Conservation (phyloP, 805 yeast genomes). For the Maudiozyma turicensis region DNA sequence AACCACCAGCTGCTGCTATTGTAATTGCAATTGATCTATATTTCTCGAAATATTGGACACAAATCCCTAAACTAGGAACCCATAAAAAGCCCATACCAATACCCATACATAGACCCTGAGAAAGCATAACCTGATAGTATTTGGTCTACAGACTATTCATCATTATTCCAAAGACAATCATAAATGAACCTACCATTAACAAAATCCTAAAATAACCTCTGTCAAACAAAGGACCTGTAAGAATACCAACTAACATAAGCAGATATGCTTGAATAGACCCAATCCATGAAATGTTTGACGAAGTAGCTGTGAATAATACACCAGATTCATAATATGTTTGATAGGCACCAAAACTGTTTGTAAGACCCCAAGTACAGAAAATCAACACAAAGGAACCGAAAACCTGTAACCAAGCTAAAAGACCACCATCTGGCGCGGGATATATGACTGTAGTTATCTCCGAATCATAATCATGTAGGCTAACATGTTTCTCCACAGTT, state of each 20-base stretch:
- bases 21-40: background rate
- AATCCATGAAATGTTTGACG: background rate
- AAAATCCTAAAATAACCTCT: background rate
- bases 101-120: background rate
- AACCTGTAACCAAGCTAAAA: background rate
- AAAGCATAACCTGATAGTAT: background rate
- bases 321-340: background rate
- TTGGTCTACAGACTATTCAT: background rate
- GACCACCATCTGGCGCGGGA: background rate
- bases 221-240: background rate
- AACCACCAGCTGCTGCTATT: background rate
- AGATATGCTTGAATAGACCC: background rate
- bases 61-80: background rate
- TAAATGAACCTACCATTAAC: background rate
- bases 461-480: background rate
- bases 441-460: background rate
- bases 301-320: background rate
- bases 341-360: background rate
- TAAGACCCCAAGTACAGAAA: background rate
- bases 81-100: background rate
- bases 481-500: background rate
- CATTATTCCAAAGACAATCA: background rate
- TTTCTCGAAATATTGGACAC: background rate
- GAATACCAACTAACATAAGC: background rate
- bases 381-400: background rate